Evolutionary conservation across 345 rosid species (phyloP).

Genomic region (Pistacia integerrima): DNA sequence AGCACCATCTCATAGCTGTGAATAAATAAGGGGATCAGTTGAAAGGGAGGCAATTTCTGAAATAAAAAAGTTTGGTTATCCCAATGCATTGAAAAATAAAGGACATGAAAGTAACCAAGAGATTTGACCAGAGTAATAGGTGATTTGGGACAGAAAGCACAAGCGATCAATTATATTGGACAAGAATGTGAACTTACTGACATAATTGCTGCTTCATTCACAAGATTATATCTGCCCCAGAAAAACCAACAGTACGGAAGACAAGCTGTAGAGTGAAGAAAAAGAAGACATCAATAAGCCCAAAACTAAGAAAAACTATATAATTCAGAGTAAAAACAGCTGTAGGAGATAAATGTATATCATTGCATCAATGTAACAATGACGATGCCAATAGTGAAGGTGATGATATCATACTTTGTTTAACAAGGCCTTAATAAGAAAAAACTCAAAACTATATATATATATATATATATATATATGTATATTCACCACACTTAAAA

Average conservation of each 20-base stretch:
- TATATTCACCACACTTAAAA: neutral
- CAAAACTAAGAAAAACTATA: slow-evolving; percentile 1
- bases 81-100: too few relatives aligned
- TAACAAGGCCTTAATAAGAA: neutral
- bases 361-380: neutral
- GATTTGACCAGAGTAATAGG: neutral
- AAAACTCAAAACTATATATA: neutral
- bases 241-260: slow-evolving; percentile 90
- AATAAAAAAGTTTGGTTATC: too few relatives aligned
- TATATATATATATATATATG: too few relatives aligned
- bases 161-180: neutral
- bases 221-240: slow-evolving; percentile 99
- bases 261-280: slow-evolving; percentile 63
- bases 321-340: neutral
- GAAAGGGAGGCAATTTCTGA: neutral
- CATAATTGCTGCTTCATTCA: slow-evolving; percentile 97
- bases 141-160: neutral
- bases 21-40: neutral
- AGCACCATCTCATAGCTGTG: neutral
- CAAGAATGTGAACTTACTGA: slow-evolving; percentile 58
- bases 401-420: neutral
- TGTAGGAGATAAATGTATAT: neutral
- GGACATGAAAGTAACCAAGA: neutral
- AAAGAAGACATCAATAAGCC: slow-evolving; percentile 6
- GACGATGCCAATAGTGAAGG: neutral